Base-by-base conservation (phyloP, 306 rosid genomes). In the Glycyrrhiza uralensis region DNA sequence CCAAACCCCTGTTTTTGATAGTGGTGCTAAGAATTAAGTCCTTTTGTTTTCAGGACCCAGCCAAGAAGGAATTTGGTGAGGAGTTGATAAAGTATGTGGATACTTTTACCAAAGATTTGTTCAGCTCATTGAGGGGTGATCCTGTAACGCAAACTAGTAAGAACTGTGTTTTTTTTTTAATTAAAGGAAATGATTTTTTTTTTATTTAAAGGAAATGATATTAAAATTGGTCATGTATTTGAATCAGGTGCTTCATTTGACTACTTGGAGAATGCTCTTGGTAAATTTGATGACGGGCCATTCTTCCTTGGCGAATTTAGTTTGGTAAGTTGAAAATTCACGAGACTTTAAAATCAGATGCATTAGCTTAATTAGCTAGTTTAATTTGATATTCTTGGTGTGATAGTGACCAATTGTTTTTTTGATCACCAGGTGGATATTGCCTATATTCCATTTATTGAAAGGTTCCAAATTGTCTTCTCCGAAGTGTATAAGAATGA, bases 291-390 rank as follows among this genome's bases (percentile, higher is more conserved):
- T 5, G 89, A 84, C 19, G 91, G 96, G 7, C 91, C 97, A 39
- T 85, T 87, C 82, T 59, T 91, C 70, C 78, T 89, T n/a, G 96
- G 96, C 15, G 85, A 80, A 36, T 77, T 91, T 47, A 91, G 96
- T 67, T 73, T 52, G 87, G 97, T 91, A 72, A 80, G 83, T 85
- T 30, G 26, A 71, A 65, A 39, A 19, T 9, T 45, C 70, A 29
- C 6, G 22, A 14, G 39, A 1, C 38, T 69, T 75, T 5, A 17
- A 20, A 12, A 35, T 35, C 41, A 36, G 42, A 36, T 23, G 22
- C 58, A 51, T 51, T 51, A 20, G n/a, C n/a, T n/a, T n/a, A n/a
- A 51, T 51, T 51, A 20, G 56, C 24, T 19, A 49, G 28, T 49
- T 12, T 42, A 42, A 41, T 36, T 36, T 36, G 42, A 41, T 41